A percentile compares a stretch with the other conserved stretches of the same genome.
Conservation (phyloP, 768 basidiomycete species). For the Leccinum boreale region DNA sequence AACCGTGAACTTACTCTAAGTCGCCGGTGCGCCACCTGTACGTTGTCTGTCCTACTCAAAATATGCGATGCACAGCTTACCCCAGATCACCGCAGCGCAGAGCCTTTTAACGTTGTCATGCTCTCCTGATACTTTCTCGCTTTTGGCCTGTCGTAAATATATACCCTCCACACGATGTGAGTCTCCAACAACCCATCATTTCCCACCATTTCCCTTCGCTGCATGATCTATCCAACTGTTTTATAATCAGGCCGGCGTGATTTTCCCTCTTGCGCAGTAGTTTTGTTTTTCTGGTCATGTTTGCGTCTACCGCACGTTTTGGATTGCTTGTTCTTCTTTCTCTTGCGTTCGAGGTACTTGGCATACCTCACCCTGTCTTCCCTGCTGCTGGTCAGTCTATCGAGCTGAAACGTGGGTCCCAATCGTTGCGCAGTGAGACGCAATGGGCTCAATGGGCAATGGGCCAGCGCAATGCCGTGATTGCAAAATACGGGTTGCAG, state of each 20-base stretch:
- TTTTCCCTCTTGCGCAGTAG: constrained; percentile 2
- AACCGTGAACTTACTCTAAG: not conserved
- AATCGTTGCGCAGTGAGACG: constrained; percentile 10
- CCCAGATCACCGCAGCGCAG: not conserved
- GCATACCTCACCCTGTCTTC: constrained; percentile 4
- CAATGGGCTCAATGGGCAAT: constrained; percentile 39
- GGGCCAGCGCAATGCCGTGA: constrained; percentile 40
- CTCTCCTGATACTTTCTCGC: not conserved
- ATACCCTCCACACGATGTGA: constrained; percentile 1
- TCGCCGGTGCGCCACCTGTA: not conserved
- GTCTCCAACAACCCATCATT: not conserved
- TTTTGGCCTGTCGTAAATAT: constrained; percentile 5
- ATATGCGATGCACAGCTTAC: not conserved
- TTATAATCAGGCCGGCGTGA: constrained; percentile 9
- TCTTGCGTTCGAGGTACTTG: constrained; percentile 10
- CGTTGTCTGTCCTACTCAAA: not conserved
- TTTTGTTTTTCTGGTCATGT: constrained; percentile 8
- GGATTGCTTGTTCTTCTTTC: constrained; percentile 10
- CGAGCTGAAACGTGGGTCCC: constrained; percentile 14
- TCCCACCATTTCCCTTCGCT: constrained; percentile 1
- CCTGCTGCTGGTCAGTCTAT: constrained; percentile 22
- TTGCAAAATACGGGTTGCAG: constrained; percentile 45
- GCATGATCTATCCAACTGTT: constrained; percentile 1
- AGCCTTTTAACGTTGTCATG: not conserved
- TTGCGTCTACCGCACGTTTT: constrained; percentile 1